Evolutionary conservation across 2,329 filamentous ascomycete genomes (phyloP).

Genomic region (Colletotrichum cuscutae): DNA sequence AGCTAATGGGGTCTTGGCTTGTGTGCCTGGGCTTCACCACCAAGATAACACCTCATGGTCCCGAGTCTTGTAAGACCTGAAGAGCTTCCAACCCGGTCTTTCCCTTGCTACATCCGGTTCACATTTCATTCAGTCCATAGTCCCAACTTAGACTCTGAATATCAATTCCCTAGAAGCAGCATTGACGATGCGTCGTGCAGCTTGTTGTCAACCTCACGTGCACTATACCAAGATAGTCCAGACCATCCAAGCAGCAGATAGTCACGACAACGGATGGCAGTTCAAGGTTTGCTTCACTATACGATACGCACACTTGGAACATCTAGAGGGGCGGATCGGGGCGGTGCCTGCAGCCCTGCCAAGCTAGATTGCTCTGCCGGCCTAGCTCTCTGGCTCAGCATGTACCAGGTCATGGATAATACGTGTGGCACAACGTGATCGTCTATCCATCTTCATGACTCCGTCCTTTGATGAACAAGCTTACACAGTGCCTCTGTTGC

Average conservation of each 20-base stretch:
- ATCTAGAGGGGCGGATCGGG: conserved; percentile 1
- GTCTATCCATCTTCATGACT: background rate
- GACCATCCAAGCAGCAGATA: background rate
- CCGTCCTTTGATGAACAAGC: background rate
- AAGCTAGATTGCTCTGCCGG: background rate
- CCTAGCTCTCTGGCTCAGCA: background rate
- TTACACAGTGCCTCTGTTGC: background rate
- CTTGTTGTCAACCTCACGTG: background rate
- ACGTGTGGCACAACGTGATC: too few relatives aligned
- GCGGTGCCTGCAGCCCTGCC: conserved; percentile 10
- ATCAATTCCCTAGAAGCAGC: background rate
- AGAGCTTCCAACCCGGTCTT: background rate
- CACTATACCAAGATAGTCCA: background rate
- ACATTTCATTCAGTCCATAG: background rate
- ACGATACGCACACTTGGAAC: too few relatives aligned
- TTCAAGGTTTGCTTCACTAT: background rate
- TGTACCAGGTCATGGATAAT: background rate
- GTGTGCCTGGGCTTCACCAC: background rate
- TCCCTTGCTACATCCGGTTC: background rate
- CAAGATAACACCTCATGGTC: too few relatives aligned
- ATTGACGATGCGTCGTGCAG: background rate
- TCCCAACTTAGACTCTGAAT: too few relatives aligned
- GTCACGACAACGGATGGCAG: background rate
- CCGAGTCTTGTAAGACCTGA: background rate
- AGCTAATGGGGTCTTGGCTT: background rate